phyloP scores from a whole-genome alignment of 1,139 yeast species.

The Taphrina flavorubra region DNA sequence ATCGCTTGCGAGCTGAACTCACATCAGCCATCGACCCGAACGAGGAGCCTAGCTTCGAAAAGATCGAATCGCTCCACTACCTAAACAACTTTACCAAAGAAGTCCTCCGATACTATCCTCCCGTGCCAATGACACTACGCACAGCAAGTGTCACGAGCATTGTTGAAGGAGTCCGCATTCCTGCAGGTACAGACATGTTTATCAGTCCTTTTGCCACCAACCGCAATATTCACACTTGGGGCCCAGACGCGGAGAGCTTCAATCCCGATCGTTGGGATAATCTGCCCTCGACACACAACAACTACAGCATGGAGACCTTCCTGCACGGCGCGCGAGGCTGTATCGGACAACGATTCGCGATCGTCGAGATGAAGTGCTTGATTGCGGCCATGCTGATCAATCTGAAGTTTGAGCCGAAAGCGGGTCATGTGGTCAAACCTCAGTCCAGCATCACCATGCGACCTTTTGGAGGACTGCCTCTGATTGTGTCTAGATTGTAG shows the following conservation, averaged over 20 bases:
- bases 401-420: conserved; percentile 42
- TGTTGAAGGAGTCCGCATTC: conserved; percentile 39
- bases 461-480: conserved; percentile 44
- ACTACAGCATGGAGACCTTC: conserved; percentile 44
- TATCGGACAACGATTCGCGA: conserved; percentile 45
- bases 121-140: conserved; percentile 50
- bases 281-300: conserved; percentile 39
- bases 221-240: conserved; percentile 44
- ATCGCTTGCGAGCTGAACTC: conserved; percentile 44
- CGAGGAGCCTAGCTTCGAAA: conserved; percentile 39
- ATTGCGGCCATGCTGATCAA: conserved; percentile 42
- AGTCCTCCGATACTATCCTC: conserved; percentile 48
- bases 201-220: conserved; percentile 42
- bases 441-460: conserved; percentile 42
- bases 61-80: conserved; percentile 44
- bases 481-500: conserved; percentile 31
- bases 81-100: conserved; percentile 49
- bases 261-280: conserved; percentile 46
- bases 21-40: conserved; percentile 38
- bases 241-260: conserved; percentile 45
- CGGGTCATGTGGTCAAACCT: conserved; percentile 37
- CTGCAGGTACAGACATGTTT: conserved; percentile 43
- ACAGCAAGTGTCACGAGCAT: conserved; percentile 48
- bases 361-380: conserved; percentile 44
- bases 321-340: conserved; percentile 45